phyloP scores from a whole-genome alignment of 306 rosid species.

The Medicago arabica region DNA sequence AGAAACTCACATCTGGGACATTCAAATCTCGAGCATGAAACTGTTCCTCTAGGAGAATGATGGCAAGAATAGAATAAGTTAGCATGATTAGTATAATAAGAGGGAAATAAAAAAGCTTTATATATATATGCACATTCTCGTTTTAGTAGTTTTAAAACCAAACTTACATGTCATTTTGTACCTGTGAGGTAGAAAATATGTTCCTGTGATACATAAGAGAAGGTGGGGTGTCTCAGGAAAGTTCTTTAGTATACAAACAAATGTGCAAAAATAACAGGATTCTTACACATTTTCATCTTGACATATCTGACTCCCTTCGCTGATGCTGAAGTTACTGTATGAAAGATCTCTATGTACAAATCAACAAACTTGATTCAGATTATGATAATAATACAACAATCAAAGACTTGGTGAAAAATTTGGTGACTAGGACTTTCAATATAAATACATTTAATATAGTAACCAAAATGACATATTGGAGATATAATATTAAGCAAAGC shows the following conservation, averaged over 20 bases:
- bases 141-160: background rate
- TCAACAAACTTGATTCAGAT: conserved; percentile 38
- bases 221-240: conserved; percentile 14
- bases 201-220: conserved; percentile 43
- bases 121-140: no score
- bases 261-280: background rate
- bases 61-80: conserved; percentile 23
- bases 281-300: conserved; percentile 53
- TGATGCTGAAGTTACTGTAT: conserved; percentile 57
- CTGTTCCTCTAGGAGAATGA: conserved; percentile 47
- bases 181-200: conserved; percentile 42
- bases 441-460: no score
- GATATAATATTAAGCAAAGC: no score
- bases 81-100: conserved; percentile 9
- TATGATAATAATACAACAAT: no score
- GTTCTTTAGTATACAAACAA: conserved; percentile 8
- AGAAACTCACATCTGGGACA: conserved; percentile 52
- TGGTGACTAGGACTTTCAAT: no score
- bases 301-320: conserved; percentile 41
- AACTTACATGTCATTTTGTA: conserved; percentile 44
- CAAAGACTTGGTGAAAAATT: no score
- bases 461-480: no score
- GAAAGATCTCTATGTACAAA: conserved; percentile 67
- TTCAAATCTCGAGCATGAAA: conserved; percentile 47
- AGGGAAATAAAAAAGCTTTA: no score